phyloP scores from a whole-genome alignment of 2,329 filamentous ascomycete species.

The Aspergillus flavus region DNA sequence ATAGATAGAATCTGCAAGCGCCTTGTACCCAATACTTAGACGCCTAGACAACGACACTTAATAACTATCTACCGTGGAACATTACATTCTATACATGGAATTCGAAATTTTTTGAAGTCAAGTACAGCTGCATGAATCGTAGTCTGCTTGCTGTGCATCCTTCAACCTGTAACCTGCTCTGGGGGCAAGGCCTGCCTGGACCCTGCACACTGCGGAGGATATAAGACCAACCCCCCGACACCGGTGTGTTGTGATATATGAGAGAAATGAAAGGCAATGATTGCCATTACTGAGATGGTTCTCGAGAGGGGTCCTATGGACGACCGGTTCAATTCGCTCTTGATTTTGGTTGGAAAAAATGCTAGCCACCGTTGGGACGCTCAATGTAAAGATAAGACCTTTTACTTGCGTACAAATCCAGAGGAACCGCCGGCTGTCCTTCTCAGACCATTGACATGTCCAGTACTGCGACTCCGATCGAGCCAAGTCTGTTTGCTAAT shows the following conservation, averaged over 20 bases:
- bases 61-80: neutral
- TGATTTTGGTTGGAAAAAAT: neutral
- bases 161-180: neutral
- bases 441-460: conserved; percentile 38
- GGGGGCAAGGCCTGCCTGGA: neutral
- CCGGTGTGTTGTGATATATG: neutral
- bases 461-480: conserved; percentile 35
- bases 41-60: neutral
- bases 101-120: neutral
- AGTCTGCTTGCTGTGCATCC: neutral
- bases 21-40: neutral
- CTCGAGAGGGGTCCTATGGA: neutral
- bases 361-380: neutral
- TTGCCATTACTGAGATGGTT: neutral
- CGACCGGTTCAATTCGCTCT: neutral
- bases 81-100: neutral
- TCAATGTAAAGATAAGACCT: conserved; percentile 1
- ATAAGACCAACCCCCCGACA: neutral
- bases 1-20: neutral
- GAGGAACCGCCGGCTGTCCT: conserved; percentile 39
- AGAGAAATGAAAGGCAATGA: neutral
- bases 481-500: conserved; percentile 45
- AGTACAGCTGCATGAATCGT: neutral
- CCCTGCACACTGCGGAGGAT: neutral
- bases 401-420: conserved; percentile 40